Evolutionary conservation across 192 early-diverging fungal genomes (phyloP), one percentile per base, ranked within the genome.

Genomic region (Funneliformis geosporum): DNA sequence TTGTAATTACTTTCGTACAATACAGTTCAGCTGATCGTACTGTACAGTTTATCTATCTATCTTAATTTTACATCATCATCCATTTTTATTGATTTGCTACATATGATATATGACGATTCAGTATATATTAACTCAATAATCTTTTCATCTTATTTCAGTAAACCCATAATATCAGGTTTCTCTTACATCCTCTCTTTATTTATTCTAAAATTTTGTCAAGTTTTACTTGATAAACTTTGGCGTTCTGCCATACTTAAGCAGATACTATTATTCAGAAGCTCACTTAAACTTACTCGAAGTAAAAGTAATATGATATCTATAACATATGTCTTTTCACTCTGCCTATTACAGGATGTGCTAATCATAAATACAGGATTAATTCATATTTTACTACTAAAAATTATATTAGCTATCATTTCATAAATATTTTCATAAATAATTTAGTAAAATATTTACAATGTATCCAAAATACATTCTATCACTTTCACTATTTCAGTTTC

Each of bases 71-170:
- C n/a, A 66, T 23, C 38, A 76, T 76, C 75, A 64, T 76, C 62
- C 33, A 46, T n/a, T 76, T 76, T 65, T 73, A 66, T 76, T 65
- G 66, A 39, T 68, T 68, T 68, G 38, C 33, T 68, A 68, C 33
- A 64, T 23, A 65, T 42, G 42, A 76, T 47, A 18, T 25, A 23
- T 25, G 40, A 76, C 23, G 42, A 76, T 76, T 76, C 75, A 10
- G 40, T 62, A 65, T 65, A 65, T 1, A 16, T 62, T 65, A 76
- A 62, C 46, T 76, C 42, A 65, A 76, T 39, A 76, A 76, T 65
- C 42, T 76, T 76, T 50, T 47, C 62, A n/a, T 27, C 40, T 65
- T 25, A 11, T 43, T 65, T 76, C 25, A 50, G 25, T 4, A 76
- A n/a, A 38, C 43, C 60, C 60, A 76, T 76, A 66, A 76, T 8